Conservation (phyloP, 208 protist genomes). For the Trypanosomatidae sp. region DNA sequence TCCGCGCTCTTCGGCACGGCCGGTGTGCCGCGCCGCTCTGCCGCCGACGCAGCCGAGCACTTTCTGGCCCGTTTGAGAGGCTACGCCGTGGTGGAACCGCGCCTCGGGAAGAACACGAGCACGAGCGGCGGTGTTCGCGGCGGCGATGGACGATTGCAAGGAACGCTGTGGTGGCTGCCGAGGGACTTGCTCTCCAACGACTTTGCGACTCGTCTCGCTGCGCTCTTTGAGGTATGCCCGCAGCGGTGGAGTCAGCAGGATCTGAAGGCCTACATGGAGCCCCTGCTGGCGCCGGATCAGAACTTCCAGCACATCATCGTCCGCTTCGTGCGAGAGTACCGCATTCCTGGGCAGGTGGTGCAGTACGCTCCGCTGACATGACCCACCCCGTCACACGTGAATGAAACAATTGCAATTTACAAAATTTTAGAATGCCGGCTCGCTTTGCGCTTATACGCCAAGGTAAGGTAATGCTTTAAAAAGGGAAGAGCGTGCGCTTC, state of each 20-base stretch:
- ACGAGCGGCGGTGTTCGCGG: background rate
- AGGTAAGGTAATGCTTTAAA: too few relatives aligned
- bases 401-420: too few relatives aligned
- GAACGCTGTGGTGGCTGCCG: conserved; percentile 45
- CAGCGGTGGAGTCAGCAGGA: conserved; percentile 43
- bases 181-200: conserved; percentile 37
- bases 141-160: conserved; percentile 12
- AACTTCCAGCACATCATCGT: conserved; percentile 55
- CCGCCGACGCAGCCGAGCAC: background rate
- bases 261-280: conserved; percentile 57
- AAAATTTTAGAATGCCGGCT: too few relatives aligned
- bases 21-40: conserved; percentile 13
- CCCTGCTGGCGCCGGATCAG: conserved; percentile 44
- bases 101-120: too few relatives aligned
- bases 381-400: too few relatives aligned
- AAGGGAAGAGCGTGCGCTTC: too few relatives aligned
- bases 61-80: conserved; percentile 42
- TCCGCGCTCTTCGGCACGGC: conserved; percentile 30
- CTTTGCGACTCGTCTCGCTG: conserved; percentile 33
- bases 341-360: conserved; percentile 54
- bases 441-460: too few relatives aligned
- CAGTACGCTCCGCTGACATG: conserved; percentile 54
- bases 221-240: conserved; percentile 56
- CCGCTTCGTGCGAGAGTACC: conserved; percentile 61
- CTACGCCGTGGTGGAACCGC: conserved; percentile 28